Base-by-base conservation (phyloP, 2,329 filamentous ascomycete genomes). In the Exophiala sp. region DNA sequence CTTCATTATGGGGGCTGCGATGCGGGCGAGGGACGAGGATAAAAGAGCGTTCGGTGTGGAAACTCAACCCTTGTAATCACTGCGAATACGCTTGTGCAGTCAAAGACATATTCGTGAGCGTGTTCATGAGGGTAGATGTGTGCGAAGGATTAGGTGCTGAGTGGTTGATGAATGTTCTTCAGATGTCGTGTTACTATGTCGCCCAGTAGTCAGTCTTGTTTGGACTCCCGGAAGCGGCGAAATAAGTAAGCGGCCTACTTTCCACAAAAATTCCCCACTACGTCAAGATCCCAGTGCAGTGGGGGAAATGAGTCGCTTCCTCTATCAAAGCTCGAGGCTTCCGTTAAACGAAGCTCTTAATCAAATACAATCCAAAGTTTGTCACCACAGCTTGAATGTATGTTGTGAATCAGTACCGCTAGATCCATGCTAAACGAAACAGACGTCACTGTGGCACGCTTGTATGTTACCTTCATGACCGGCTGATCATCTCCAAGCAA, bases 1-100 rank as follows among this genome's bases (percentile, higher is more conserved):
- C 72, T 95, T 97, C 93, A 98, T 98, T 10, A 45, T 66, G 58
- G 38, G 14, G 19, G 24, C 38, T 38, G 5, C 19, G 1, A 6
- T 9, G 14, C 10, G 27, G 29, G 11, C 4, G 29, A 23, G 9
- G 24, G 16, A 5, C n/a, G 23, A 30, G 27, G 29, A 14, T 11
- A 34, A n/a, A n/a, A 13, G 14, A 8, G 29, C 11, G 29, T 7
- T 32, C 29, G 29, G 29, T 32, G 29, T 13, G 3, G 3, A 19
- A 16, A 37, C 34, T 37, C 34, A 16, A 8, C 8, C 5, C 14
- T 5, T 6, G 18, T 37, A 16, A 37, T 32, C 6, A 3, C 29
- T 32, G 34, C 7, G 34, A 4, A 19, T 19, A 19, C 6, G n/a
- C 34, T n/a, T 19, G 18, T 7, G 14, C n/a, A 19, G 14, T 37